Evolutionary conservation across 148 eudicot species (phyloP), one percentile per base, ranked within the genome.

Genomic region (Spergularia marina): DNA sequence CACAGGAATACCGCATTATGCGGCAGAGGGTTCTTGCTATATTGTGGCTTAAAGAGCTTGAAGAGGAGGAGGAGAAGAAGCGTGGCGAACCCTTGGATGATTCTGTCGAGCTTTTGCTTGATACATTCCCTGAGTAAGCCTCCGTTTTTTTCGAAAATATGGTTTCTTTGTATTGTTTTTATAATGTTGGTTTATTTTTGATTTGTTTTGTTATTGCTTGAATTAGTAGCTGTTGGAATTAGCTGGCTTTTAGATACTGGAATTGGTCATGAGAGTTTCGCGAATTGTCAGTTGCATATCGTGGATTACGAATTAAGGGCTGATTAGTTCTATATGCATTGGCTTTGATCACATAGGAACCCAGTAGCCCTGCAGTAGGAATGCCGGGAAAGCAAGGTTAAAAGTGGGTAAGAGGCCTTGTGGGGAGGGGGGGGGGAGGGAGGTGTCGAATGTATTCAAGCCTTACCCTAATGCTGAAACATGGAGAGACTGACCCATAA

Each of bases 11-110:
- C 34, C 80, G 96, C 76, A 87, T 95, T 52, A 88, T 95, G 97
- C 89, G 97, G 84, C 97, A 95, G 82, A 79, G 97, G 62, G 99
- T 95, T 18, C 89, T 87, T 62, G 97, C 97, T 0, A 95, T 95
- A 71, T 83, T 95, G 71, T 92, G 91, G 96, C 87, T 95, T 18
- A 92, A 90, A 86, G 92, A 92, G 75, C 71, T 59, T 16, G 97
- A 95, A 65, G 97, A 95, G 73, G 90, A 92, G 67, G 89, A 83
- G 77, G 98, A 88, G 94, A 92, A 87, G 60, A 88, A 82, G 80
- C 89, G 82, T 49, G 97, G 99, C 49, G 84, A 71, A 39, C 92
- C 96, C 1, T 55, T 92, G 70, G 97, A 95, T 89, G 97, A 95
- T 73, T 82, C 97, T 47, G 90, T 95, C 11, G 99, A 95, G 88